Base-by-base conservation (phyloP, 2,329 filamentous ascomycete genomes). In the Pyrenophora tritici-repentis region DNA sequence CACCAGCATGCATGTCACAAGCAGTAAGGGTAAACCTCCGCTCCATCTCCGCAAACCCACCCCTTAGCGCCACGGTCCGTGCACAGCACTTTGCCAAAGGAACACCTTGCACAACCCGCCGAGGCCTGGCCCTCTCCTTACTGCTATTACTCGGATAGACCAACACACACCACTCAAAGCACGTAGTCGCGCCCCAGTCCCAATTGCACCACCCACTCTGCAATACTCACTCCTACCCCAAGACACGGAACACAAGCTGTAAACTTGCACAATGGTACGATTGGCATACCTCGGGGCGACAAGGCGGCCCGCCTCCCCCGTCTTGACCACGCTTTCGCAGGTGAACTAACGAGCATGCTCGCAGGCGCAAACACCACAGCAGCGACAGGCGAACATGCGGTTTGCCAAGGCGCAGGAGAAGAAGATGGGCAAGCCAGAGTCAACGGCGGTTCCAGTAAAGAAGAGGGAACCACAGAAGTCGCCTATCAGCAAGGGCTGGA, bases 361-460 rank as follows among this genome's bases (percentile, higher is more conserved):
- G 20, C 47, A 91, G 89, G 88, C 86, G 64, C 89, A 93, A 86
- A 94, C 90, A 62, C 89, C 87, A 63, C 84, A 90, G 75, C 90
- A 94, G 80, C 87, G 90, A 73, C 85, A 85, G 69, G 86, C 87
- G 58, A 94, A 94, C 79, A 84, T 84, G 69, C 88, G 88, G 76
- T 95, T 90, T 76, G 86, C 82, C 62, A 87, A 87, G 72, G 81
- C 83, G 46, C 86, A 93, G 72, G 85, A 88, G 71, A 78, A 80
- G 53, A 88, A 86, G 71, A 88, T 88, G 74, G 90, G 90, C 76
- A 91, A 90, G 78, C 75, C 76, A 2, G 62, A 78, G 56, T 61
- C 66, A 6, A 47, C 44, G n/a, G 37, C 31, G 18, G 66, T 70
- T 7, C 64, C 75, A 42, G 84, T 85, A 77, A 79, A 81, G 65